Percentiles rank a stretch among this genome's conserved stretches.
These are phyloP conservation scores for Smittium culicis DNA, from an alignment of 371 early-diverging fungal species.

Conservation along the genomic window DNA sequence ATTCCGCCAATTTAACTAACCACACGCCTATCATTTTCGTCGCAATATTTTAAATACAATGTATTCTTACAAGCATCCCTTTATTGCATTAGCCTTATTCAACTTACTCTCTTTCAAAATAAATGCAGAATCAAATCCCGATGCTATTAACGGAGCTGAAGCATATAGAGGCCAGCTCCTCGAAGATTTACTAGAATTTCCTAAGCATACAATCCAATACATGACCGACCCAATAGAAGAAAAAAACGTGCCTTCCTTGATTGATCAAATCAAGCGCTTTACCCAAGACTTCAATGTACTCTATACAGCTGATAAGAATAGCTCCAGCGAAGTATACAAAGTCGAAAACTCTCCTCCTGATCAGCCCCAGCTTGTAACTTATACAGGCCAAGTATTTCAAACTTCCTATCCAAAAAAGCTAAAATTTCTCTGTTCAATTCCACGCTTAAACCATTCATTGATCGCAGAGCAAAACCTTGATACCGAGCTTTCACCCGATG, in stretches of 20 bases:
- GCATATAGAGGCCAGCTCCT: constrained; percentile 16
- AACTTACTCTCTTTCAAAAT: too few relatives aligned
- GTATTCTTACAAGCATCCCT: too few relatives aligned
- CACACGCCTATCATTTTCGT: too few relatives aligned
- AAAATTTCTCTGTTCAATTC: constrained; percentile 22
- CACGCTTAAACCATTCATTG: constrained; percentile 12
- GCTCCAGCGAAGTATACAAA: background rate
- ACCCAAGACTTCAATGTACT: background rate
- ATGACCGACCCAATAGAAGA: constrained; percentile 17
- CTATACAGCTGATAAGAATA: background rate
- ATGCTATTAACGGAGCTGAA: background rate
- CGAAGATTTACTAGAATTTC: constrained; percentile 21
- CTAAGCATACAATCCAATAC: constrained; percentile 18
- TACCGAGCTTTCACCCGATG: background rate
- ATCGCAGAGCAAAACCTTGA: background rate
- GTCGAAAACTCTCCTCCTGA: constrained; percentile 3
- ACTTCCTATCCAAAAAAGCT: background rate
- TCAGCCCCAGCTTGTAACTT: background rate
- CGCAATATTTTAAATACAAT: too few relatives aligned
- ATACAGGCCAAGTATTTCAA: background rate
- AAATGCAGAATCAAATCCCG: background rate
- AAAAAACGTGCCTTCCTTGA: constrained; percentile 9
- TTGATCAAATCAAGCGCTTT: background rate
- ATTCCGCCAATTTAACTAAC: too few relatives aligned
- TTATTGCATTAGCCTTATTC: too few relatives aligned